Percentiles rank a stretch among this genome's conserved stretches.
phyloP scores from a whole-genome alignment of 495 filamentous ascomycete genomes.

The Evansstolkia leycettana region DNA sequence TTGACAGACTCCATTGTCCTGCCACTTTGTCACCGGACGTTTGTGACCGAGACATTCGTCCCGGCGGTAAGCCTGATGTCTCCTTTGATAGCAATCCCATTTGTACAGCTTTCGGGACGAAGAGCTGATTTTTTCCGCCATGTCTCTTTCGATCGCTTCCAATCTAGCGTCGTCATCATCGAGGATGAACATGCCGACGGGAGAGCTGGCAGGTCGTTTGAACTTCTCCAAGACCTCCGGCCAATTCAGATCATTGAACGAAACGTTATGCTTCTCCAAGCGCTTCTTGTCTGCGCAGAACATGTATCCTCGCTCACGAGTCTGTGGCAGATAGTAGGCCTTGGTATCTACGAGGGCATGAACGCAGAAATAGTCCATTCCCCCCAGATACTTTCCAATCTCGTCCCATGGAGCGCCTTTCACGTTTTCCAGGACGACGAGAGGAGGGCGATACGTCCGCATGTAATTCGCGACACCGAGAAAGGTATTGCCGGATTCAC shows the following conservation, averaged over 20 bases:
- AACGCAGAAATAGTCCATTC: slow-evolving; percentile 42
- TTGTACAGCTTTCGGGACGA: slow-evolving; percentile 13
- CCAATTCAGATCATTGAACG: slow-evolving; percentile 19
- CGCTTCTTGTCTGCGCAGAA: slow-evolving; percentile 41
- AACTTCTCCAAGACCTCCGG: slow-evolving; percentile 26
- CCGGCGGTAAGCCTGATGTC: slow-evolving; percentile 41
- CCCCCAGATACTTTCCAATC: slow-evolving; percentile 36
- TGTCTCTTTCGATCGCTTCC: slow-evolving; percentile 32
- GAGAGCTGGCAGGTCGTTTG: slow-evolving; percentile 46
- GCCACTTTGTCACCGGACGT: slow-evolving; percentile 46
- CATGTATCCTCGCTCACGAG: slow-evolving; percentile 60
- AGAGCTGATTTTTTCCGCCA: slow-evolving; percentile 12
- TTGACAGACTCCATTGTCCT: slow-evolving; percentile 33
- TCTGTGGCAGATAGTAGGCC: slow-evolving; percentile 70
- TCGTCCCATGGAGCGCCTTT: slow-evolving; percentile 46
- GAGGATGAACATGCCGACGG: slow-evolving; percentile 51
- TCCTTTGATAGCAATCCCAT: slow-evolving; percentile 46
- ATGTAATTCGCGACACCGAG: slow-evolving; percentile 48
- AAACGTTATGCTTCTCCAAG: slow-evolving; percentile 11
- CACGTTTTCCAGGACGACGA: slow-evolving; percentile 72
- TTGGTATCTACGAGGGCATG: slow-evolving; percentile 51
- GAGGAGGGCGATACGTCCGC: slow-evolving; percentile 38
- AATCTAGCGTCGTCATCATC: slow-evolving; percentile 44
- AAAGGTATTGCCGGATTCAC: slow-evolving; percentile 64
- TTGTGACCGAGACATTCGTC: slow-evolving; percentile 33